Evolutionary conservation across 116 monocot species (phyloP).

Genomic region (Zostera marina): DNA sequence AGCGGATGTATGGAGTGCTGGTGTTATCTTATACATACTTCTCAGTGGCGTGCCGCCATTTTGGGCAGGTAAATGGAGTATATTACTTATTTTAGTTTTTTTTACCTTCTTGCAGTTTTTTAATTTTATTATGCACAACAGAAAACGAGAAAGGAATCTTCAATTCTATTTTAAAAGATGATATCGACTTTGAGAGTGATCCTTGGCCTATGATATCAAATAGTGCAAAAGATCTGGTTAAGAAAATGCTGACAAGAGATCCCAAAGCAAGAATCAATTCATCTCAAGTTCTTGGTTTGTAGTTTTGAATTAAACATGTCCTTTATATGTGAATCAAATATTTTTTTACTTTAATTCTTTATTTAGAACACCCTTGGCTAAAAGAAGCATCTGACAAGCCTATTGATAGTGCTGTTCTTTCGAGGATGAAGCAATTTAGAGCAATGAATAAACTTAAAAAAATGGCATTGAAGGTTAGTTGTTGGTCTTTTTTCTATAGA

Average conservation of each 20-base stretch:
- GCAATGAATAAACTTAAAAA: slow-evolving; percentile 67
- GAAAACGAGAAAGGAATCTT: slow-evolving; percentile 67
- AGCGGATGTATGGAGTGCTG: slow-evolving; percentile 60
- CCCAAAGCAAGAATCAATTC: slow-evolving; percentile 56
- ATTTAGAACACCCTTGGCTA: slow-evolving; percentile 56
- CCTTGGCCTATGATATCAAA: slow-evolving; percentile 66
- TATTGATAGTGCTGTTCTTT: slow-evolving; percentile 49
- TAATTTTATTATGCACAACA: slow-evolving; percentile 7
- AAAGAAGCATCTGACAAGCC: slow-evolving; percentile 50
- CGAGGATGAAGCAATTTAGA: slow-evolving; percentile 66
- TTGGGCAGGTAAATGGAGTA: slow-evolving; percentile 52
- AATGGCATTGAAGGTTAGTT: slow-evolving; percentile 40
- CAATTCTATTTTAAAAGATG: slow-evolving; percentile 40
- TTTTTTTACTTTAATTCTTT: not conserved
- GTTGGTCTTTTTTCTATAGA: not conserved
- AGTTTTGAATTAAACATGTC: not conserved
- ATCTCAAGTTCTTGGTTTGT: slow-evolving; percentile 38
- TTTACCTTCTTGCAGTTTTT: too few relatives aligned
- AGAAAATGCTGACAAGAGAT: slow-evolving; percentile 51
- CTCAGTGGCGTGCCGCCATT: slow-evolving; percentile 60
- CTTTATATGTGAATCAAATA: not conserved
- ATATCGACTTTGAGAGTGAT: slow-evolving; percentile 44
- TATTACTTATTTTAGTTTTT: not conserved
- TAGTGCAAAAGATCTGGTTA: slow-evolving; percentile 55
- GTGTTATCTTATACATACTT: slow-evolving; percentile 57